These are phyloP conservation scores for Ophiostoma perfectum DNA, from an alignment of 2,329 filamentous ascomycete genomes.

Conservation along the genomic window DNA sequence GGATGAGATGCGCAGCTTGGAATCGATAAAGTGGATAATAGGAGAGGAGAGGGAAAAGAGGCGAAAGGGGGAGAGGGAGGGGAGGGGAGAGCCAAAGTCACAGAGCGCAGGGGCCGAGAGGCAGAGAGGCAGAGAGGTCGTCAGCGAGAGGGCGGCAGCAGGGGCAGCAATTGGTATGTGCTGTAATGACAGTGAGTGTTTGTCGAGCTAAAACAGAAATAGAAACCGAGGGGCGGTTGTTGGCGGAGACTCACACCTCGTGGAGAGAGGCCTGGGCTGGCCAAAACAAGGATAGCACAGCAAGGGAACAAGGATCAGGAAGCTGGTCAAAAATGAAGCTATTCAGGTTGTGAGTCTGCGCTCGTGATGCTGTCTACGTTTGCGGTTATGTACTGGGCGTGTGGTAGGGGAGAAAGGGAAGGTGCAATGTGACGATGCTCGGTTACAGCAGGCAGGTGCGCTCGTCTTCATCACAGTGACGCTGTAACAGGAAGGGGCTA, in stretches of 20 bases:
- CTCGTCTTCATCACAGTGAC: background rate
- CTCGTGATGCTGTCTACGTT: background rate
- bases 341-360: background rate
- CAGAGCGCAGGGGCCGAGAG: background rate
- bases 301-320: background rate
- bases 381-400: background rate
- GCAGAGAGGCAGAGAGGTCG: conserved; percentile 1
- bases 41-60: conserved; percentile 12
- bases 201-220: conserved; percentile 21
- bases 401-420: background rate
- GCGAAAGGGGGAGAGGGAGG: conserved; percentile 13
- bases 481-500: conserved; percentile 10
- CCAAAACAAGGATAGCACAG: conserved; percentile 3
- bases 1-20: conserved; percentile 19
- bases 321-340: conserved; percentile 3
- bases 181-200: conserved; percentile 9
- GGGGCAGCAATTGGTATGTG: background rate
- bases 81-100: background rate
- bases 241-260: conserved; percentile 1
- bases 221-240: conserved; percentile 21
- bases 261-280: conserved; percentile 4
- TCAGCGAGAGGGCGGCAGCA: background rate
- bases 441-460: conserved; percentile 3
- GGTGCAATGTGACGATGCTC: background rate
- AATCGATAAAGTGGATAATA: conserved; percentile 17